Percentiles rank a stretch among this genome's conserved stretches.
Conservation (phyloP, 441 rosid genomes). For the Croton laevigatus region DNA sequence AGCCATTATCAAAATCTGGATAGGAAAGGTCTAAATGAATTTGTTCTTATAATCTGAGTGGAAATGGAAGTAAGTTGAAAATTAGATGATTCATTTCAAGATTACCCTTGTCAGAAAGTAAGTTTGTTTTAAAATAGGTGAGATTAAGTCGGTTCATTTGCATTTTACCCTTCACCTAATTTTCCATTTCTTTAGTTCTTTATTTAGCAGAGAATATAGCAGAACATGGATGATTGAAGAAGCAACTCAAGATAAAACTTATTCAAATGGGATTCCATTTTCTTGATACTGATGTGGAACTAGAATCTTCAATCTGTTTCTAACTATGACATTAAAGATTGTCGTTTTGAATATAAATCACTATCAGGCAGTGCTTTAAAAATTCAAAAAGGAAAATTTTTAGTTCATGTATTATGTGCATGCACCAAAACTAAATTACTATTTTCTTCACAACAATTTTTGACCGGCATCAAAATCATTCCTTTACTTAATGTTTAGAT, state of each 20-base stretch:
- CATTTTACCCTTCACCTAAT: slow-evolving; percentile 38
- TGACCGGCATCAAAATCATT: slow-evolving; percentile 8
- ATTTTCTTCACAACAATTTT: slow-evolving; percentile 9
- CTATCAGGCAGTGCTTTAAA: slow-evolving; percentile 17
- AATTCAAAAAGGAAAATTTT: no score
- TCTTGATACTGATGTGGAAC: slow-evolving; percentile 6
- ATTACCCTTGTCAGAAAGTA: slow-evolving; percentile 38
- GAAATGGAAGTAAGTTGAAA: slow-evolving; percentile 22
- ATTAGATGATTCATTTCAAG: slow-evolving; percentile 11
- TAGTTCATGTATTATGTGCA: slow-evolving; percentile 14
- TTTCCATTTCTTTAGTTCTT: no score
- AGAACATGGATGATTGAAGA: slow-evolving; percentile 10
- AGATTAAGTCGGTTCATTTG: slow-evolving; percentile 32
- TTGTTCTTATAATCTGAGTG: slow-evolving; percentile 27
- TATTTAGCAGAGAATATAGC: no score
- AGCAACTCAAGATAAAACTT: slow-evolving; percentile 14
- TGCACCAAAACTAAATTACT: slow-evolving; percentile 20
- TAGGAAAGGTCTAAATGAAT: not conserved
- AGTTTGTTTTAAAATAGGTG: slow-evolving; percentile 20
- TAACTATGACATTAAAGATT: not conserved
- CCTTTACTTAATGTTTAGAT: not conserved
- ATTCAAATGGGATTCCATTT: slow-evolving; percentile 8
- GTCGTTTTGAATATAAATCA: slow-evolving; percentile 6
- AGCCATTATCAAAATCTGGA: slow-evolving; percentile 26
- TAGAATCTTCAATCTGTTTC: not conserved